Conservation (phyloP, 176 grass and related monocot genomes). For the Triticum urartu region DNA sequence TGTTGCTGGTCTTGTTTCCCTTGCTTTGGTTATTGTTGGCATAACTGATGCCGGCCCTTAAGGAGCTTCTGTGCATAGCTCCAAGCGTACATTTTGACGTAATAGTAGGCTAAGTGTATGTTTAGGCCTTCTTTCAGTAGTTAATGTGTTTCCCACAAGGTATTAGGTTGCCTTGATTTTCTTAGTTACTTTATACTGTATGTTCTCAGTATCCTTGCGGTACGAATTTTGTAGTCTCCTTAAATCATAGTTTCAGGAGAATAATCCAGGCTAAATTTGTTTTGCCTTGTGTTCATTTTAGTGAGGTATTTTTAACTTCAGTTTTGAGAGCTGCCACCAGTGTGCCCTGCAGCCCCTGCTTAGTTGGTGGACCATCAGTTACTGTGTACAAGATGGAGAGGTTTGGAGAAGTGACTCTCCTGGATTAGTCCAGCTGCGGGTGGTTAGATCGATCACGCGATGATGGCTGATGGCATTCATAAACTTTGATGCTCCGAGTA, state of each 20-base stretch:
- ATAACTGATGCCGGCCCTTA: no score
- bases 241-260: neutral
- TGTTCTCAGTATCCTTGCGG: neutral
- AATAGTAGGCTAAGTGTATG: neutral
- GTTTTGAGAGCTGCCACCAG: neutral
- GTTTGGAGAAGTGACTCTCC: no score
- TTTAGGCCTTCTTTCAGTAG: no score
- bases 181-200: neutral
- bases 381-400: no score
- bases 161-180: neutral
- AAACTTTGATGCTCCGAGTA: no score
- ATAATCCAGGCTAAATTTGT: neutral
- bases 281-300: neutral
- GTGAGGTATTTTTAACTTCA: neutral
- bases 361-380: no score
- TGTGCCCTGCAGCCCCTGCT: no score
- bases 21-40: neutral
- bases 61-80: neutral
- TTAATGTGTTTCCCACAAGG: neutral
- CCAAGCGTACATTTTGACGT: no score
- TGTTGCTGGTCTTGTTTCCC: neutral
- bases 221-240: neutral
- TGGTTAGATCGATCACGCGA: no score
- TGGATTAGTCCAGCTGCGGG: no score
- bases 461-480: no score